A percentile compares a stretch with the other conserved stretches of the same genome.
These are phyloP conservation scores for Plectosphaerella cucumerina DNA, from an alignment of 2,329 filamentous ascomycete species.

Conservation along the genomic window DNA sequence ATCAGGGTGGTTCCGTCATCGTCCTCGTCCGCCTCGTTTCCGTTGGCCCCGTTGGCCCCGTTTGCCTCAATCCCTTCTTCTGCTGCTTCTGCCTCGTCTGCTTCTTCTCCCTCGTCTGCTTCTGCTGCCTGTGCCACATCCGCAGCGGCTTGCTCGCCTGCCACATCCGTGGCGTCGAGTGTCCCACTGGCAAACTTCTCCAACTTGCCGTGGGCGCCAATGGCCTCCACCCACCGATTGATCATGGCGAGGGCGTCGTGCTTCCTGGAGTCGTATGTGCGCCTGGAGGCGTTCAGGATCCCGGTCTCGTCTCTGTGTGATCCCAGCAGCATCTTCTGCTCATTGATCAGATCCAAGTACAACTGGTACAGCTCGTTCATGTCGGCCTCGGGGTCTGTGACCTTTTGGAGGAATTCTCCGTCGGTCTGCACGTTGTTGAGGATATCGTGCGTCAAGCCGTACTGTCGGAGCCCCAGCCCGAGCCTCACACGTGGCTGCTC, in stretches of 20 bases:
- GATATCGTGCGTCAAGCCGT: constrained; percentile 20
- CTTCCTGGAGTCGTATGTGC: constrained; percentile 49
- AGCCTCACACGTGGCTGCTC: constrained; percentile 13
- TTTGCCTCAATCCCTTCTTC: no score
- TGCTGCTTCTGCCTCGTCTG: no score
- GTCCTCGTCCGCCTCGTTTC: no score
- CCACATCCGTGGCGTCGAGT: no score
- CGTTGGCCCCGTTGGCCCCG: no score
- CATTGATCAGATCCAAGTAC: constrained; percentile 31
- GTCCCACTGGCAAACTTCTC: constrained; percentile 28
- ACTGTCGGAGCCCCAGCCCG: constrained; percentile 21
- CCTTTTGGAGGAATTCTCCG: constrained; percentile 3
- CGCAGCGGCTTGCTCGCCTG: no score
- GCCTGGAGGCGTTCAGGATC: constrained; percentile 41
- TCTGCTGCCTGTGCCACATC: no score
- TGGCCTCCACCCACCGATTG: constrained; percentile 62
- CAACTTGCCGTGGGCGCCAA: constrained; percentile 64
- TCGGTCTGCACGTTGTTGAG: constrained; percentile 16
- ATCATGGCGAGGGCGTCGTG: constrained; percentile 68
- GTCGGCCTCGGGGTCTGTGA: constrained; percentile 1
- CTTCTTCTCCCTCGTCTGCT: no score
- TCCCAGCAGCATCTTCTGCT: constrained; percentile 36
- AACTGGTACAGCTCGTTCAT: constrained; percentile 26
- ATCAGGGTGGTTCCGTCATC: no score
- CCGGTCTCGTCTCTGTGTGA: constrained; percentile 46